Evolutionary conservation across 2,329 filamentous ascomycete genomes (phyloP).

Genomic region (Colletotrichum brevisporum): DNA sequence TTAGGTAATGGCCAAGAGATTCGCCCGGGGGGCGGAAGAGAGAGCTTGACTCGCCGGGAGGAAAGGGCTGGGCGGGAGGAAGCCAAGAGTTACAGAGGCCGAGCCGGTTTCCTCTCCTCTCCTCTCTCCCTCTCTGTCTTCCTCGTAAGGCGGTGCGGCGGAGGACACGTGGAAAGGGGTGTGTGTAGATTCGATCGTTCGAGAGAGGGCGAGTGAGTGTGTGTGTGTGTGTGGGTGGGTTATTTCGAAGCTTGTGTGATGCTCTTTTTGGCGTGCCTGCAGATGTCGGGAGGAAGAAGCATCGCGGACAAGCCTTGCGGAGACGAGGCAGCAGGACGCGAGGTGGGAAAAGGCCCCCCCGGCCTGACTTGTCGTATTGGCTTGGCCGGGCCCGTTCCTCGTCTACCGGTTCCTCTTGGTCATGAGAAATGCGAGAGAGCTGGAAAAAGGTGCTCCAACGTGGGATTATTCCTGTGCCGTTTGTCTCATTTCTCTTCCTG

Average conservation of each 20-base stretch:
- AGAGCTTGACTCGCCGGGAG: constrained; percentile 11
- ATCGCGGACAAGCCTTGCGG: background rate
- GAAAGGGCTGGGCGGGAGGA: constrained; percentile 5
- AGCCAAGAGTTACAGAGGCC: background rate
- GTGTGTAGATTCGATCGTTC: background rate
- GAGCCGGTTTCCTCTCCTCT: background rate
- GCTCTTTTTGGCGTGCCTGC: background rate
- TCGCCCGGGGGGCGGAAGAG: background rate
- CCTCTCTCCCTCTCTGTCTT: background rate
- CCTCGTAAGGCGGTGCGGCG: background rate
- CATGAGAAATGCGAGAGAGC: constrained; percentile 12
- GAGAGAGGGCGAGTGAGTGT: no score
- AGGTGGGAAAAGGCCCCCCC: background rate
- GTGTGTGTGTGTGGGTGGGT: no score
- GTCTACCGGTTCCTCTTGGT: constrained; percentile 19
- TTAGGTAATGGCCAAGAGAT: constrained; percentile 28
- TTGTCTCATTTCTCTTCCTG: background rate
- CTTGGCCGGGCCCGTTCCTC: background rate
- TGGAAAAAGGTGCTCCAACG: no score
- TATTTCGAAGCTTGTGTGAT: constrained; percentile 12
- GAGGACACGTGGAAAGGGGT: constrained; percentile 15
- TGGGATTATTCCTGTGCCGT: background rate
- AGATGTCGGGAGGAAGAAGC: background rate
- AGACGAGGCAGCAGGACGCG: background rate
- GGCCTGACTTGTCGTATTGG: background rate